phyloP scores from a whole-genome alignment of 2,329 filamentous ascomycete genomes.

The Aureobasidium namibiae region DNA sequence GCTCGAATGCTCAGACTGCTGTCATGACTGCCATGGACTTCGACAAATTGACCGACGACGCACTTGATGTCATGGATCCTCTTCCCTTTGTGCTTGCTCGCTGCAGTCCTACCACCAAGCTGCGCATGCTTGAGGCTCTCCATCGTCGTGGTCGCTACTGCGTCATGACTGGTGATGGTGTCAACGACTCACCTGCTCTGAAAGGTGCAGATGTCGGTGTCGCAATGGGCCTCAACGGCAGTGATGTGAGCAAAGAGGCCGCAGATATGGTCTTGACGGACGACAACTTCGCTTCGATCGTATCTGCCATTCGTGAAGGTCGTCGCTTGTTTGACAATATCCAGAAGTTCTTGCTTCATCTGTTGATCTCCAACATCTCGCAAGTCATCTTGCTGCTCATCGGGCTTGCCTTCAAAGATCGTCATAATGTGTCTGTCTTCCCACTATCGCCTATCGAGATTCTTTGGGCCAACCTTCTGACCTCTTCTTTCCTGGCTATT shows the following conservation, averaged over 20 bases:
- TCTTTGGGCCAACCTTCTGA: conserved; percentile 41
- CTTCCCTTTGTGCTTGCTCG: conserved; percentile 39
- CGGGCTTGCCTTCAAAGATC: conserved; percentile 39
- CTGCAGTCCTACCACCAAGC: conserved; percentile 39
- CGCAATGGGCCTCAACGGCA: conserved; percentile 37
- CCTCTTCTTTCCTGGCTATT: conserved; percentile 39
- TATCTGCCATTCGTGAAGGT: conserved; percentile 38
- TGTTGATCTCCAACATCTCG: conserved; percentile 41
- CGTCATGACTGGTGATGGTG: conserved; percentile 37
- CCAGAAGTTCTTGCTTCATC: conserved; percentile 41
- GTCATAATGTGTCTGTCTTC: conserved; percentile 35
- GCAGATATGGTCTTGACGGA: conserved; percentile 38
- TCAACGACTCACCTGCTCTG: conserved; percentile 38
- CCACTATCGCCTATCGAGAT: conserved; percentile 40
- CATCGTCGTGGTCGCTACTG: conserved; percentile 35
- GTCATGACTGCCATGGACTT: conserved; percentile 39
- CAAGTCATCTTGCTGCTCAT: conserved; percentile 41
- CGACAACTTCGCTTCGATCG: conserved; percentile 38
- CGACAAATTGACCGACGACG: conserved; percentile 34
- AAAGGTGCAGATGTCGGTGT: conserved; percentile 39
- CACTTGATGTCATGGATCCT: conserved; percentile 33
- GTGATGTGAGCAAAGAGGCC: conserved; percentile 37
- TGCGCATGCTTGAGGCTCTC: conserved; percentile 40
- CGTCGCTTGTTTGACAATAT: conserved; percentile 40
- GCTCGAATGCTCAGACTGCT: conserved; percentile 21